Evolutionary conservation across 1,284 basidiomycete genomes (phyloP).

Genomic region (Grifola frondosa): DNA sequence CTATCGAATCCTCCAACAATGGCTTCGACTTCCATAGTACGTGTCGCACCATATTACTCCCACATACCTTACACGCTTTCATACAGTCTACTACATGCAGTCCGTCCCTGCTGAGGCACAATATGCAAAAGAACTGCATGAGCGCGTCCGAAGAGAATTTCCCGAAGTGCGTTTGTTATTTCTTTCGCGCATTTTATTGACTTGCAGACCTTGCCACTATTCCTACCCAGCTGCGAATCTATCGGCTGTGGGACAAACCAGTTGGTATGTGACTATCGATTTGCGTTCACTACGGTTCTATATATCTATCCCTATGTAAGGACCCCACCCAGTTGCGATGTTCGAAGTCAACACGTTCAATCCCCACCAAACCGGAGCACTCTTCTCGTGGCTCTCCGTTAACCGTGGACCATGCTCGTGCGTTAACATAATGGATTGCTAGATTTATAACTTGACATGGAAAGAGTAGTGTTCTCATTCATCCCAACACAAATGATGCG

Average conservation of each 20-base stretch:
- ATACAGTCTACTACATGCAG: slow-evolving; percentile 63
- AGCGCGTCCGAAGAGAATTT: slow-evolving; percentile 65
- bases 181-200: neutral
- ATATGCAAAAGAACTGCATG: slow-evolving; percentile 61
- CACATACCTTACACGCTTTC: neutral
- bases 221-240: slow-evolving; percentile 60
- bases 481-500: slow-evolving; percentile 67
- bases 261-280: slow-evolving; percentile 43
- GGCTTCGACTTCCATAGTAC: slow-evolving; percentile 70
- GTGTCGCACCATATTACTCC: slow-evolving; percentile 19
- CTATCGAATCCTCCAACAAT: slow-evolving; percentile 51
- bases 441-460: slow-evolving; percentile 1
- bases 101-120: slow-evolving; percentile 43
- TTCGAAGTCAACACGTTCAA: slow-evolving; percentile 70
- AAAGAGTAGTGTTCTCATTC: slow-evolving; percentile 57
- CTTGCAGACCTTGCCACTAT: neutral
- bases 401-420: slow-evolving; percentile 68
- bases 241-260: slow-evolving; percentile 62
- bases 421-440: slow-evolving; percentile 27
- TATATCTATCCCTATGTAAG: too few species aligned
- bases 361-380: slow-evolving; percentile 62
- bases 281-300: too few species aligned
- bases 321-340: slow-evolving; percentile 66
- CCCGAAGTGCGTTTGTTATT: slow-evolving; percentile 50
- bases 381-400: slow-evolving; percentile 65